Evolutionary conservation across 352 stramenopile genomes (phyloP), one percentile per base, ranked within the genome.

Genomic region (Plasmopara viticola): DNA sequence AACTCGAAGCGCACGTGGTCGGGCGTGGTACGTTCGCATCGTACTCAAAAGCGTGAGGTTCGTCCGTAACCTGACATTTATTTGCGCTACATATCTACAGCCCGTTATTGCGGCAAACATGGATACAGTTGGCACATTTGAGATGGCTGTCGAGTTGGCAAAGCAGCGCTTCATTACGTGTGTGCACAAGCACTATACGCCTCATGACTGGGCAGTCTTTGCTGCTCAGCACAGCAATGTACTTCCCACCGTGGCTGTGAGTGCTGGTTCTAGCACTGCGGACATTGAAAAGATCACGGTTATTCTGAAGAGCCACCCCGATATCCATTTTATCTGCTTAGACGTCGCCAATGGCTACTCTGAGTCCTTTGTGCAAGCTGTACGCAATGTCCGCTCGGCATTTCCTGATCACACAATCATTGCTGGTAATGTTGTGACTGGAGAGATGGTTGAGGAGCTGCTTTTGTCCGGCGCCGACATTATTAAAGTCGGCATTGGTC

Each of bases 401-500:
- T 86, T 87, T 58, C 83, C 85, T 3, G 59, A 72, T 28, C 80
- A 90, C 71, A 91, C 78, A 15, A 95, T 97, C 68, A 94, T 97
- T 60, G 89, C 89, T 1, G 89, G 89, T 20, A 97, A 97, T 59
- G 89, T 97, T 5, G 87, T 96, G 34, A 97, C 89, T 4, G 82
- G 86, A 17, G 88, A 97, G 54, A 97, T 96, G 88, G 84, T 93
- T 10, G 85, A 97, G 63, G 87, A 96, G 66, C 66, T 97, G 29
- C 65, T 96, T 55, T 70, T 97, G 18, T 91, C 72, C 9, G 89
- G 89, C 10, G 89, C 89, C 46, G 87, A 97, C 68, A 95, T 97
- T 65, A 88, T 97, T 69, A 97, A 97, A 66, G 83, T 97, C 35
- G 89, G 89, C 54, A 97, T 97, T 52, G 89, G 89, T 64, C 89